Evolutionary conservation across 192 early-diverging fungal species (phyloP).

Genomic region (Kickxella alabastrina): DNA sequence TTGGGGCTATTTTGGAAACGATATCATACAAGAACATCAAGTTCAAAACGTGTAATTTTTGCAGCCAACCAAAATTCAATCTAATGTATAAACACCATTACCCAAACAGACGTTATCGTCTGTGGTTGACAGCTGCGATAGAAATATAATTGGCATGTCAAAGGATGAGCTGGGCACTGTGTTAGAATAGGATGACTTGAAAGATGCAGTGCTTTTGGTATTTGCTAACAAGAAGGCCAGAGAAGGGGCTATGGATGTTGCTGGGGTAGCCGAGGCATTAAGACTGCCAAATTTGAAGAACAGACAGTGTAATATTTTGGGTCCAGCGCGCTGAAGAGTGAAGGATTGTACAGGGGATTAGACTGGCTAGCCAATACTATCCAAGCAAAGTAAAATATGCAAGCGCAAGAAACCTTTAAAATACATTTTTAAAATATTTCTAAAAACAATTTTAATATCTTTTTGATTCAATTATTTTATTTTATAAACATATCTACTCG

Average conservation of each 20-base stretch:
- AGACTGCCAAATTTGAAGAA: conserved; percentile 81
- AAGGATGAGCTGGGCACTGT: conserved; percentile 89
- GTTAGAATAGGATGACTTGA: conserved; percentile 92
- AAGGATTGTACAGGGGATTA: conserved; percentile 86
- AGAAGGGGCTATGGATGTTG: conserved; percentile 83
- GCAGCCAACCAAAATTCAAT: conserved; percentile 84
- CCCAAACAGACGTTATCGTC: conserved; percentile 95
- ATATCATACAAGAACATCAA: conserved; percentile 96
- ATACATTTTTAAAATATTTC: too few species aligned
- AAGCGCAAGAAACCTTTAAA: too few species aligned
- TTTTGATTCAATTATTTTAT: too few species aligned
- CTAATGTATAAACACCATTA: conserved; percentile 99
- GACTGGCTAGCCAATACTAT: conserved; percentile 72
- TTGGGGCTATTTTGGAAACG: conserved; percentile 87
- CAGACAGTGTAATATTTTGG: conserved; percentile 90
- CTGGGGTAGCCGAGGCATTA: conserved; percentile 83
- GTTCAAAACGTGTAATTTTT: conserved; percentile 97
- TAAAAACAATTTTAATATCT: too few species aligned
- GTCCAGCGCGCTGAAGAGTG: conserved; percentile 91
- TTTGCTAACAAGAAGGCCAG: conserved; percentile 99
- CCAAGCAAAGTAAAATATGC: conserved; percentile 22
- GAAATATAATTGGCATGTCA: conserved; percentile 79
- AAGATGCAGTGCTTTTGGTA: conserved; percentile 82
- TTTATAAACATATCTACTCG: too few species aligned
- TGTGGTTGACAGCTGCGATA: conserved; percentile 95